Percentiles rank a stretch among this genome's conserved stretches.
Conservation (phyloP, 2,329 filamentous ascomycete species). For the Colletotrichum tanaceti region DNA sequence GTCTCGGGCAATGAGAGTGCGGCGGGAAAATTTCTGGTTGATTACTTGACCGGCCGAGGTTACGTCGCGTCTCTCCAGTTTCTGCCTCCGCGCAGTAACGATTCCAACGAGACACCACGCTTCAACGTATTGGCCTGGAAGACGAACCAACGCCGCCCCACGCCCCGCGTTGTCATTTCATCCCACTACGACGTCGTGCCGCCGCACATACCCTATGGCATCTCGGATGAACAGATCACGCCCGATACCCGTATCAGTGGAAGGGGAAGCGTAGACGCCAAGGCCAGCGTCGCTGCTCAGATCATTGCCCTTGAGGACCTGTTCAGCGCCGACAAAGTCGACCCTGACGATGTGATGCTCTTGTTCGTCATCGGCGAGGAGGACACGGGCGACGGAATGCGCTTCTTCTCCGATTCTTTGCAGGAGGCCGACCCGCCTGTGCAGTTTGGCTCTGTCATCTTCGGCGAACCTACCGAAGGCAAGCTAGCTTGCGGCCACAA, state of each 20-base stretch:
- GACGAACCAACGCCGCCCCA: slow-evolving; percentile 56
- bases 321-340: slow-evolving; percentile 54
- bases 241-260: slow-evolving; percentile 70
- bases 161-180: slow-evolving; percentile 73
- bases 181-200: slow-evolving; percentile 87
- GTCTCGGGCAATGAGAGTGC: slow-evolving; percentile 75
- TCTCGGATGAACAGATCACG: slow-evolving; percentile 59
- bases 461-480: slow-evolving; percentile 92
- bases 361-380: slow-evolving; percentile 87
- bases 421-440: slow-evolving; percentile 49
- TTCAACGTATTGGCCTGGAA: slow-evolving; percentile 84
- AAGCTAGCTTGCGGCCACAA: slow-evolving; percentile 94
- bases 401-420: slow-evolving; percentile 57
- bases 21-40: slow-evolving; percentile 75
- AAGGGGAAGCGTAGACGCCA: slow-evolving; percentile 79
- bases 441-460: slow-evolving; percentile 76
- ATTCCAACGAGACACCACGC: slow-evolving; percentile 53
- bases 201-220: slow-evolving; percentile 76
- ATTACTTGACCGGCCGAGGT: slow-evolving; percentile 67
- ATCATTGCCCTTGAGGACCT: slow-evolving; percentile 74
- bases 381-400: slow-evolving; percentile 83
- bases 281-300: slow-evolving; percentile 78
- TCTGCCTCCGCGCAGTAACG: slow-evolving; percentile 50
- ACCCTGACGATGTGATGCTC: slow-evolving; percentile 65
- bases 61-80: slow-evolving; percentile 59